These are phyloP conservation scores for Stagonosporopsis tanaceti DNA, from an alignment of 2,329 filamentous ascomycete species.

Conservation along the genomic window DNA sequence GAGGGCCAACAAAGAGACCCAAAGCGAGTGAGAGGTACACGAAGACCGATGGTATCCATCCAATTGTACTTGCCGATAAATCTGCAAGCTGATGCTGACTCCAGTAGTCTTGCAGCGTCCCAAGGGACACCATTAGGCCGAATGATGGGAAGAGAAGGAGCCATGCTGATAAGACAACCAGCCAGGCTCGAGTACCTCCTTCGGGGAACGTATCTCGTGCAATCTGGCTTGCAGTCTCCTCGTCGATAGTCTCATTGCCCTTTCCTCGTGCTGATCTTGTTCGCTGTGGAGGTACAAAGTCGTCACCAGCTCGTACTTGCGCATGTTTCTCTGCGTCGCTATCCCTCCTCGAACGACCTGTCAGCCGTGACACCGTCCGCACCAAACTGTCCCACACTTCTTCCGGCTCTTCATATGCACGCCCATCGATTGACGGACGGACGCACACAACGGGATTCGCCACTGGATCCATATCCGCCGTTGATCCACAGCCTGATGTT, in stretches of 20 bases:
- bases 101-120: constrained; percentile 83
- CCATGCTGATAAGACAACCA: constrained; percentile 50
- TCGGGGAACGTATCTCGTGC: constrained; percentile 48
- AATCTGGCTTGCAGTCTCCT: constrained; percentile 27
- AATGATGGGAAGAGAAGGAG: constrained; percentile 46
- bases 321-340: constrained; percentile 21
- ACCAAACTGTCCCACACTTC: constrained; percentile 30
- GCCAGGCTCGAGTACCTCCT: constrained; percentile 51
- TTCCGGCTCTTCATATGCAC: constrained; percentile 21
- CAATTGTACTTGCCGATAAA: constrained; percentile 69
- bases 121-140: constrained; percentile 59
- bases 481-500: neutral
- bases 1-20: constrained; percentile 82
- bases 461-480: constrained; percentile 36
- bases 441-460: constrained; percentile 38
- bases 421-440: constrained; percentile 27
- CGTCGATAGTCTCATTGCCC: constrained; percentile 20
- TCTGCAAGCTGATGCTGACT: constrained; percentile 72
- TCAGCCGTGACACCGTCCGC: constrained; percentile 32
- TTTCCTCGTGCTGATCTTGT: neutral
- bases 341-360: constrained; percentile 26
- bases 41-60: constrained; percentile 93
- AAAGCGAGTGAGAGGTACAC: constrained; percentile 83
- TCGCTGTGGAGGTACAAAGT: constrained; percentile 11
- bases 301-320: constrained; percentile 13